Conservation (phyloP, 2,329 filamentous ascomycete species). For the Cladophialophora immunda region DNA sequence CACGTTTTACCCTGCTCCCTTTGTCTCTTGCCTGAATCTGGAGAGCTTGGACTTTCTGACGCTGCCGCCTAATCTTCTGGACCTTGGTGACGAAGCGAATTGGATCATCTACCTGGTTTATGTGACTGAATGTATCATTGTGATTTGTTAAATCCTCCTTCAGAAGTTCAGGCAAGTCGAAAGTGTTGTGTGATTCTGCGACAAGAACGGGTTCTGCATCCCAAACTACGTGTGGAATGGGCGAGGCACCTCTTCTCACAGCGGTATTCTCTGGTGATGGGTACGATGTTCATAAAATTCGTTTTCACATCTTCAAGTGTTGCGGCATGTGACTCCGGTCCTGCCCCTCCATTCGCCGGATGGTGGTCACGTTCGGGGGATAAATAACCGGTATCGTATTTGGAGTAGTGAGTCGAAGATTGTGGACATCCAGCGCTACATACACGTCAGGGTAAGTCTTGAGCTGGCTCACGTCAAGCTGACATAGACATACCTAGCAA, state of each 20-base stretch:
- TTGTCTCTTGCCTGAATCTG: constrained; percentile 15
- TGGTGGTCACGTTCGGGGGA: neutral
- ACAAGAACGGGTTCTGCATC: neutral
- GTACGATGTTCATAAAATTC: neutral
- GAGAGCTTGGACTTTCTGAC: constrained; percentile 7
- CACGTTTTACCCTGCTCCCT: constrained; percentile 6
- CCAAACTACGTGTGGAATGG: neutral
- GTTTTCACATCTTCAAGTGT: neutral
- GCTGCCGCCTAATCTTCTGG: neutral
- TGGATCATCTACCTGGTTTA: neutral
- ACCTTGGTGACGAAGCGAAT: constrained; percentile 6
- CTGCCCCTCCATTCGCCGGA: neutral
- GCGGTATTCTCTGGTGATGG: neutral
- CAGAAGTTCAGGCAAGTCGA: neutral
- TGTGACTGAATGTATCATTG: neutral
- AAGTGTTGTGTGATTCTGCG: neutral
- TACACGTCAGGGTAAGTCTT: neutral
- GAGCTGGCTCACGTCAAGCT: neutral
- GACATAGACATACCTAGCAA: neutral
- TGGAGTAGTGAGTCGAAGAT: neutral
- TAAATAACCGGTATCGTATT: neutral
- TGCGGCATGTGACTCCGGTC: neutral
- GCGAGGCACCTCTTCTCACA: neutral
- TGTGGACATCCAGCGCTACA: neutral
- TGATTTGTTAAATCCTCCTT: neutral